Evolutionary conservation across 495 filamentous ascomycete species (phyloP), one percentile per base, ranked within the genome.

Genomic region (Trichoderma asperelloides): DNA sequence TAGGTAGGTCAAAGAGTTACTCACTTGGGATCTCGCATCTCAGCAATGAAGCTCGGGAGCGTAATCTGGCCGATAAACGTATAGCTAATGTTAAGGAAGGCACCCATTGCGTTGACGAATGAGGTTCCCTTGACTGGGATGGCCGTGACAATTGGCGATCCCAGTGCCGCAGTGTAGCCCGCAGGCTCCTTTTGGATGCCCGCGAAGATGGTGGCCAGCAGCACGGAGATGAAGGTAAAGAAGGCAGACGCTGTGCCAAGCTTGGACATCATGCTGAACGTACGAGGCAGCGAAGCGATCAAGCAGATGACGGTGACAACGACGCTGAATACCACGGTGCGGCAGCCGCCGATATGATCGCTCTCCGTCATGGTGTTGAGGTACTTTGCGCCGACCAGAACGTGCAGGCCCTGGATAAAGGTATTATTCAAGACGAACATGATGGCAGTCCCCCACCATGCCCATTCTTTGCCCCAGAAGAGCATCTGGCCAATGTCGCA

Each of bases 51-150:
- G 71, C 87, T 91, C 2, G 92, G 92, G 28, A 96, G 81, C 0
- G 92, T 96, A 75, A 96, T 96, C 74, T 96, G 92, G 4, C 92
- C 92, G 69, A 96, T 95, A 77, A 96, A 95, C 8, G 92, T 96
- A 76, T 95, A 96, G 76, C 85, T 87, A 72, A 96, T 96, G 75
- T 96, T 96, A 70, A 96, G 78, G 78, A 95, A 95, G 2, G 91
- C 92, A 63, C 84, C 91, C 77, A 94, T 84, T 9, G 89, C 92
- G 6, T 80, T 78, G 18, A 96, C 89, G 67, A 92, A 95, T 0
- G 88, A 88, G 0, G 91, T 93, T n/a, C 86, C 84, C 2, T 78
- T 75, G n/a, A 85, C 74, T 0, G 92, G 90, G 47, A 92, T 71
- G 3, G 85, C 85, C 1, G 85, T 84, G 27, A 92, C 85, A 13